Base-by-base conservation (phyloP, 352 stramenopile genomes). In the Pythium scleroteichum region DNA sequence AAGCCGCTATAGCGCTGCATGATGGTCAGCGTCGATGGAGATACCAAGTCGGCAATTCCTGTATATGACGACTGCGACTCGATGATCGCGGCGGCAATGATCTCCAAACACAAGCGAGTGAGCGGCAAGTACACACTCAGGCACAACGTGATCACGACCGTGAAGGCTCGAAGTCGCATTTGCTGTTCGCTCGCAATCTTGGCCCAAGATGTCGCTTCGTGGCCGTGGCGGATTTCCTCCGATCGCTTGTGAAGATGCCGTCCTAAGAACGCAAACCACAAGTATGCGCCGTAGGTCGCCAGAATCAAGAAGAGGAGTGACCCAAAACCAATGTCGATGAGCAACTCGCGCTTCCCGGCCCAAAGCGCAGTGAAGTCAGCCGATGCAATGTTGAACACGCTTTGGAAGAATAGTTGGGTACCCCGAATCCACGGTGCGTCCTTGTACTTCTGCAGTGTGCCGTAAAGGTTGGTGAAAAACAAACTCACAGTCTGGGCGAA, bases 101-200 rank as follows among this genome's bases (percentile, higher is more conserved):
- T 69, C 3, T 82, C 71, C 19, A 85, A 44, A 26, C 62, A 71
- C 2, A 82, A 38, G 10, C 69, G 58, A 0, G 72, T 81, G 20
- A 83, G 39, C 20, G 76, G 76, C 17, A 86, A 45, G 26, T 86
- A 86, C 12, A 80, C 53, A 7, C 66, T 78, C 9, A 84, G 53
- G 22, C 69, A 79, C 10, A 64, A 53, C 4, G 75, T 83, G 26
- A 81, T 69, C 5, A 81, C 60, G 32, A 62, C 68, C 9, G 75
- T 85, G 50, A 58, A 47, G 1, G 48, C n/a, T 19, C 57, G 48
- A 26, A 41, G 49, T 2, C 61, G 65, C 39, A 64, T 61, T 27
- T 72, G 66, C 40, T 75, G 68, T 29, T 78, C 81, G 0, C 49
- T 47, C 4, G 70, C 69, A 0, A 82, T 26, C 2, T 57, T 44